Percentiles rank a stretch among this genome's conserved stretches.
These are phyloP conservation scores for Periconia sp. DNA, from an alignment of 2,329 filamentous ascomycete species.

Conservation along the genomic window DNA sequence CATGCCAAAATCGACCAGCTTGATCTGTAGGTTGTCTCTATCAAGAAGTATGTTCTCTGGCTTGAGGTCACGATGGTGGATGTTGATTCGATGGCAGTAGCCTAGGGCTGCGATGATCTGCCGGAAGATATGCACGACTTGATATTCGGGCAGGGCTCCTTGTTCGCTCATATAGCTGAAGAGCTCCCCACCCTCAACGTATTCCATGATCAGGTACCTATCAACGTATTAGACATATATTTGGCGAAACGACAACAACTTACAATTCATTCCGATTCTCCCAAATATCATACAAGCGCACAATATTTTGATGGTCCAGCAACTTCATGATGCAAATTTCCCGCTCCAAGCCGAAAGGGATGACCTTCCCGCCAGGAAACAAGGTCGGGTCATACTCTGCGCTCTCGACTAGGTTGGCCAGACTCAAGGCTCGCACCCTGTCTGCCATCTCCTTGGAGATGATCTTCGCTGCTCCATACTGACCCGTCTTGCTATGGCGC, in stretches of 20 bases:
- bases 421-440: constrained; percentile 82
- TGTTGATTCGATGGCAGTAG: constrained; percentile 92
- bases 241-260: constrained; percentile 41
- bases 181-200: constrained; percentile 82
- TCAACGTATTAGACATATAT: constrained; percentile 22
- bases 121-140: constrained; percentile 83
- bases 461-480: constrained; percentile 93
- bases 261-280: constrained; percentile 95
- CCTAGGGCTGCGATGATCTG: constrained; percentile 92
- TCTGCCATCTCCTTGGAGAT: constrained; percentile 81
- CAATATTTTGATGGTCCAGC: constrained; percentile 92
- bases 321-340: constrained; percentile 98
- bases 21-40: constrained; percentile 72
- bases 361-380: constrained; percentile 67
- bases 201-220: constrained; percentile 94
- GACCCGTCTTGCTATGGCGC: constrained; percentile 76
- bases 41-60: constrained; percentile 96
- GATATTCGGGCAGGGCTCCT: constrained; percentile 77
- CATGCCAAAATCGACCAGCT: constrained; percentile 98
- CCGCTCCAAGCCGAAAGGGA: constrained; percentile 88
- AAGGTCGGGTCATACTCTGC: constrained; percentile 64
- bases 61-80: constrained; percentile 95
- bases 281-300: constrained; percentile 95
- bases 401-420: constrained; percentile 80
- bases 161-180: constrained; percentile 83